phyloP scores from a whole-genome alignment of 257 asterid species.

The Avicennia marina region DNA sequence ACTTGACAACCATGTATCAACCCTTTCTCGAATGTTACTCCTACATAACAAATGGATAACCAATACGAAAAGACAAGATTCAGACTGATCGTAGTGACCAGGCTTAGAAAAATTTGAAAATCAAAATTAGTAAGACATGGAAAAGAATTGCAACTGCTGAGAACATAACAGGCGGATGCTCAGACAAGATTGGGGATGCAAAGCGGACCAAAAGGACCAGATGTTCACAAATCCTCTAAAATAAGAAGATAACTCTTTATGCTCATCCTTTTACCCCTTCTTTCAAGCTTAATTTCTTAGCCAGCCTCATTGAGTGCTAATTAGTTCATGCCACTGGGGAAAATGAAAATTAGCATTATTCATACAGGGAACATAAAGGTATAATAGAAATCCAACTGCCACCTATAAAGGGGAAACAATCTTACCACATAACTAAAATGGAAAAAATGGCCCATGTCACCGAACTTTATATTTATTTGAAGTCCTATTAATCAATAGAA shows the following conservation, averaged over 20 bases:
- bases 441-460: no score
- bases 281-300: background rate
- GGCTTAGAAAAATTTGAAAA: background rate
- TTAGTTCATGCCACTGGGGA: background rate
- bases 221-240: background rate
- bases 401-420: background rate
- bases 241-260: background rate
- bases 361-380: background rate
- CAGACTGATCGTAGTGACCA: background rate
- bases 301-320: background rate
- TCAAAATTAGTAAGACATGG: background rate
- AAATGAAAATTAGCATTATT: background rate
- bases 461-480: no score
- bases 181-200: background rate
- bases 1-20: background rate
- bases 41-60: background rate
- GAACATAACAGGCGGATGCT: background rate
- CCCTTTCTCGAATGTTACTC: background rate
- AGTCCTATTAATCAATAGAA: no score
- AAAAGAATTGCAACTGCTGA: conserved; percentile 1
- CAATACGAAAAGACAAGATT: background rate
- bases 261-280: background rate
- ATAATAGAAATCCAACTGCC: background rate
- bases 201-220: background rate
- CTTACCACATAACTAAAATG: background rate